phyloP scores from a whole-genome alignment of 2,329 filamentous ascomycete species.

The Mycosphaerella sp. region DNA sequence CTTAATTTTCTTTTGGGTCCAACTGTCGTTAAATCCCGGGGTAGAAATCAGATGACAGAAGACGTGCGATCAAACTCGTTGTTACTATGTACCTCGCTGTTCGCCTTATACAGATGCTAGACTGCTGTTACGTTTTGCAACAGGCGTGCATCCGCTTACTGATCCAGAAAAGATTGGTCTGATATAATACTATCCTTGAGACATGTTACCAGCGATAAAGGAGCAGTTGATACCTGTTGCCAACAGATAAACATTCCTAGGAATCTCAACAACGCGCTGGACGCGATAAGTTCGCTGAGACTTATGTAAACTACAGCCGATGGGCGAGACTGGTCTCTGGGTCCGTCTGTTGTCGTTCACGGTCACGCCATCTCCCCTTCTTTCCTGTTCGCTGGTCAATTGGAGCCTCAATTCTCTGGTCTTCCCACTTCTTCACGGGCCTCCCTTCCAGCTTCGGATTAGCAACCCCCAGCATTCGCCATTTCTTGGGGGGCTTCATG shows the following conservation, averaged over 20 bases:
- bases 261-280: neutral
- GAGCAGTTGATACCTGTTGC: neutral
- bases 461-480: conserved; percentile 42
- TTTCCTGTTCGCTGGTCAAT: neutral
- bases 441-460: conserved; percentile 14
- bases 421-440: conserved; percentile 6
- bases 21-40: too few species aligned
- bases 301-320: neutral
- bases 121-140: too few species aligned
- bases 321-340: neutral
- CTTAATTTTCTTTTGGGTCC: too few species aligned
- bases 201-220: neutral
- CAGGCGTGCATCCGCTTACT: too few species aligned
- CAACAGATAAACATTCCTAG: too few species aligned
- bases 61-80: too few species aligned
- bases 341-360: neutral
- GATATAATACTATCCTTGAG: too few species aligned
- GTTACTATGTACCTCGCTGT: too few species aligned
- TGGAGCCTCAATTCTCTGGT: neutral
- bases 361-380: conserved; percentile 7
- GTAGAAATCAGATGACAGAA: too few species aligned
- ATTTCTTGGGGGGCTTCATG: conserved; percentile 51
- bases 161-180: too few species aligned
- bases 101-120: too few species aligned
- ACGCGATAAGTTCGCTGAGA: neutral